Conservation (phyloP, 768 basidiomycete genomes). For the Phlebiopsis gigantea region DNA sequence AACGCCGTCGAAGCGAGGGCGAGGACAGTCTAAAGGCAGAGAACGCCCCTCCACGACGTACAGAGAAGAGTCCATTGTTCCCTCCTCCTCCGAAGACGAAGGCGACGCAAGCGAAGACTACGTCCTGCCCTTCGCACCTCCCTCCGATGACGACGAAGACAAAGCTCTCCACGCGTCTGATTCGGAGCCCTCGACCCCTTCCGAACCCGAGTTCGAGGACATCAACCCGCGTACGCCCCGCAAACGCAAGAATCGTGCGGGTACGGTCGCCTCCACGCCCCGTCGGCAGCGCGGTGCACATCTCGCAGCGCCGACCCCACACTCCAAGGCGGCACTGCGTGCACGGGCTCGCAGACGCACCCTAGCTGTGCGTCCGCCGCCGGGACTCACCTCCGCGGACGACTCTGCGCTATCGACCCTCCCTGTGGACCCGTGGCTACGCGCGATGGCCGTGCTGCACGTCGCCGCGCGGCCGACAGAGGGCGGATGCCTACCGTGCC, state of each 20-base stretch:
- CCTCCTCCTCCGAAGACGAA: slow-evolving; percentile 3
- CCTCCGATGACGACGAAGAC: neutral
- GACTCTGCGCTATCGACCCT: slow-evolving; percentile 42
- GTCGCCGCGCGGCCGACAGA: slow-evolving; percentile 76
- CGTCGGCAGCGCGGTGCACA: slow-evolving; percentile 22
- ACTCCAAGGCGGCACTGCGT: slow-evolving; percentile 64
- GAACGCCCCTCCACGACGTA: neutral
- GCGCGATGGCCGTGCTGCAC: slow-evolving; percentile 88
- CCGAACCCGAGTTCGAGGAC: neutral
- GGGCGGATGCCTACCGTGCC: slow-evolving; percentile 56
- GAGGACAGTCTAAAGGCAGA: neutral
- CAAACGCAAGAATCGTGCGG: slow-evolving; percentile 33
- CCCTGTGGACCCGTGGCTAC: slow-evolving; percentile 74
- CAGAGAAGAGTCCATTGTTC: too few species aligned
- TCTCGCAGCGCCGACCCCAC: slow-evolving; percentile 64
- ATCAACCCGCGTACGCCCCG: slow-evolving; percentile 41
- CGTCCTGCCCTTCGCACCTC: neutral
- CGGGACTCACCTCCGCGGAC: slow-evolving; percentile 26
- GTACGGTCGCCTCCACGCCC: slow-evolving; percentile 29
- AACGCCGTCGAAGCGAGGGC: neutral
- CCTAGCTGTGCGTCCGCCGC: slow-evolving; percentile 30
- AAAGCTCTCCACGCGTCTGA: slow-evolving; percentile 6
- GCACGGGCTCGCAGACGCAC: slow-evolving; percentile 34
- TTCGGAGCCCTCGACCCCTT: slow-evolving; percentile 14
- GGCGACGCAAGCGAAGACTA: slow-evolving; percentile 17